Conservation (phyloP, 495 filamentous ascomycete genomes). For the Clavariopsis aquatica region DNA sequence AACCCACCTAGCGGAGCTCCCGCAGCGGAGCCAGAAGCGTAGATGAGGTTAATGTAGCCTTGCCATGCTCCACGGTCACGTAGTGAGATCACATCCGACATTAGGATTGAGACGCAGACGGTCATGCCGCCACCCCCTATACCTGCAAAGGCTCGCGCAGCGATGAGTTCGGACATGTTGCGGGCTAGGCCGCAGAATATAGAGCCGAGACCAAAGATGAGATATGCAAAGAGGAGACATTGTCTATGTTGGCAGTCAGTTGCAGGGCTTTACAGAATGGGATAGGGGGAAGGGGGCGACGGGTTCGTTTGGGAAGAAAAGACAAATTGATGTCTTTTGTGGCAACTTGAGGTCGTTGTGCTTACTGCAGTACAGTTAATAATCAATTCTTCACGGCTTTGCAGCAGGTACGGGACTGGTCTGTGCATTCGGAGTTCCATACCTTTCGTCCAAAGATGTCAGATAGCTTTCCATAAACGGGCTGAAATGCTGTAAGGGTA, state of each 20-base stretch:
- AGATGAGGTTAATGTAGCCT: constrained; percentile 80
- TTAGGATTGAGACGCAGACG: constrained; percentile 72
- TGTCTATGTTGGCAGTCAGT: too few relatives aligned
- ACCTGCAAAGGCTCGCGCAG: constrained; percentile 68
- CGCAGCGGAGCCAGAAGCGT: constrained; percentile 64
- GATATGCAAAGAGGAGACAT: constrained; percentile 71
- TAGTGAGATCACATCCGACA: constrained; percentile 76
- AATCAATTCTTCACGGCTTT: too few relatives aligned
- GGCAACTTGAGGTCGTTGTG: too few relatives aligned
- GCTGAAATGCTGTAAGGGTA: constrained; percentile 77
- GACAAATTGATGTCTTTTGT: too few relatives aligned
- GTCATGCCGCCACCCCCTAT: constrained; percentile 88
- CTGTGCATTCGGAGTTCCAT: too few relatives aligned
- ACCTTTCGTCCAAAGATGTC: constrained; percentile 91
- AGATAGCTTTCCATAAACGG: constrained; percentile 72
- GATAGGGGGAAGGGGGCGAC: too few relatives aligned
- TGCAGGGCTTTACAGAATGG: too few relatives aligned
- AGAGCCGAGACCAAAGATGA: constrained; percentile 72
- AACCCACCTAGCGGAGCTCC: constrained; percentile 78
- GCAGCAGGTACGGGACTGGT: too few relatives aligned
- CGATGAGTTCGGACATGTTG: constrained; percentile 70
- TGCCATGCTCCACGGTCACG: constrained; percentile 80
- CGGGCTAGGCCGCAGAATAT: constrained; percentile 70
- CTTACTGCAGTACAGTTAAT: too few relatives aligned
- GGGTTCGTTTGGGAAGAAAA: too few relatives aligned